Conservation (phyloP, 352 stramenopile genomes). For the Saprolegnia diclina region DNA sequence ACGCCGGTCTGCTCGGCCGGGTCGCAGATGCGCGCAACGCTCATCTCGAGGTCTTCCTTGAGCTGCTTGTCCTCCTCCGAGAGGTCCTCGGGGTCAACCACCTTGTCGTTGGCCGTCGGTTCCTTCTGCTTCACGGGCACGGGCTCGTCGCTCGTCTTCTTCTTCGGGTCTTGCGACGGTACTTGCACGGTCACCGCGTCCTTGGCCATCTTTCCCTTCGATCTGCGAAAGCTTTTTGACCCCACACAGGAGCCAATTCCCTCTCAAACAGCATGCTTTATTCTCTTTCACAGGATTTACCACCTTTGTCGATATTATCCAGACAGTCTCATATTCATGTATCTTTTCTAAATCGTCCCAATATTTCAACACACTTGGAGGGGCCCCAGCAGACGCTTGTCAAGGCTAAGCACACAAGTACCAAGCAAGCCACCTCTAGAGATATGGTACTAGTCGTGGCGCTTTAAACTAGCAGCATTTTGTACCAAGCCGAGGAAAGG, state of each 20-base stretch:
- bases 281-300: constrained; percentile 11
- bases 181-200: constrained; percentile 56
- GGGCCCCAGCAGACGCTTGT: too few species aligned
- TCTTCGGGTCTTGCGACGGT: constrained; percentile 50
- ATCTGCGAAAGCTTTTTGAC: constrained; percentile 24
- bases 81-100: constrained; percentile 28
- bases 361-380: too few species aligned
- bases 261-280: constrained; percentile 14
- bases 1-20: constrained; percentile 50
- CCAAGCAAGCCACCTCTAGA: too few species aligned
- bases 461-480: too few species aligned
- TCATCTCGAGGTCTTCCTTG: constrained; percentile 89
- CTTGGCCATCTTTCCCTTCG: constrained; percentile 37
- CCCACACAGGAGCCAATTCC: constrained; percentile 21
- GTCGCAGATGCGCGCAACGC: constrained; percentile 77
- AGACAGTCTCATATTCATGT: not conserved
- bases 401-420: too few species aligned
- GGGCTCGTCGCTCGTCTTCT: constrained; percentile 55
- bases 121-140: constrained; percentile 36
- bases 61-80: constrained; percentile 90
- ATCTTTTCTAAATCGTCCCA: not conserved
- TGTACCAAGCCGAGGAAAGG: too few species aligned
- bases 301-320: not conserved
- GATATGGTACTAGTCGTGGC: too few species aligned
- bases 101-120: not conserved